Conservation (phyloP, 495 filamentous ascomycete species). For the Jackrogersella minutella region DNA sequence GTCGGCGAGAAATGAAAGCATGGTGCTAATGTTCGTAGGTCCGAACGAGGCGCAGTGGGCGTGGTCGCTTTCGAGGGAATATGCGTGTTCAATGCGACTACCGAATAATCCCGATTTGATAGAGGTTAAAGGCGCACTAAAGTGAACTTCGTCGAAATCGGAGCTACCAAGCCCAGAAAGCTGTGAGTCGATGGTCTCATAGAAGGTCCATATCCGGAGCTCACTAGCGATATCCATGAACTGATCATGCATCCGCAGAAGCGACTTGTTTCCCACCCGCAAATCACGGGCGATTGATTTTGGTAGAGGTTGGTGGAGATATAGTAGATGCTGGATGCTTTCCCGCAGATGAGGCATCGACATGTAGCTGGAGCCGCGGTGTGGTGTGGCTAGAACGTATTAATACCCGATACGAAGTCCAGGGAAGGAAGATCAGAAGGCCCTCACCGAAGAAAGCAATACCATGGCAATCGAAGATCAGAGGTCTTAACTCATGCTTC, state of each 20-base stretch:
- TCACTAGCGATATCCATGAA: slow-evolving; percentile 69
- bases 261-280: slow-evolving; percentile 54
- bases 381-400: slow-evolving; percentile 58
- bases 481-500: slow-evolving; percentile 47
- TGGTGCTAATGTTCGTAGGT: slow-evolving; percentile 58
- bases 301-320: slow-evolving; percentile 63
- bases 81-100: slow-evolving; percentile 63
- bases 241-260: slow-evolving; percentile 61
- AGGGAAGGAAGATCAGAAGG: not conserved
- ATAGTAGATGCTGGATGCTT: slow-evolving; percentile 63
- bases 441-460: slow-evolving; percentile 67
- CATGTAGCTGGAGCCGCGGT: slow-evolving; percentile 71
- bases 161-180: slow-evolving; percentile 54
- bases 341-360: slow-evolving; percentile 63
- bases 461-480: slow-evolving; percentile 66
- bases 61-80: slow-evolving; percentile 66
- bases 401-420: not conserved
- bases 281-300: slow-evolving; percentile 58
- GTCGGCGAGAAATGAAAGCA: slow-evolving; percentile 59
- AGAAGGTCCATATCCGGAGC: slow-evolving; percentile 72
- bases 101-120: slow-evolving; percentile 67
- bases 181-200: slow-evolving; percentile 69
- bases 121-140: slow-evolving; percentile 67
- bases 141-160: slow-evolving; percentile 49
- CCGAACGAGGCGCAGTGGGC: slow-evolving; percentile 65